A percentile compares a stretch with the other conserved stretches of the same genome.
phyloP scores from a whole-genome alignment of 768 basidiomycete species.

The Calvatia gigantea region DNA sequence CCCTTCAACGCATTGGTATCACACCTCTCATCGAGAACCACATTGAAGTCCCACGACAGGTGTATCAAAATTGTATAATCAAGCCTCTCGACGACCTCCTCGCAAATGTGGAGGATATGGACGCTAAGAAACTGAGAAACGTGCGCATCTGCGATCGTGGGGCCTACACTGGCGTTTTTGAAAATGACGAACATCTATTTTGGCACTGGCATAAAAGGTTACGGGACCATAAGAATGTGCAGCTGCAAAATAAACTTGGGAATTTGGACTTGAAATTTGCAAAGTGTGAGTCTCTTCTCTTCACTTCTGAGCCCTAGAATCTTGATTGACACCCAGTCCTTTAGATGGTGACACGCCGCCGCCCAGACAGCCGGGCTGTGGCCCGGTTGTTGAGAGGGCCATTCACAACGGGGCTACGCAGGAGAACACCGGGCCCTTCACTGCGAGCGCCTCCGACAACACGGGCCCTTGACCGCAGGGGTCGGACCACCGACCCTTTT shows the following conservation, averaged over 20 bases:
- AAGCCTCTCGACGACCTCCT: conserved; percentile 11
- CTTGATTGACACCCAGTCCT: neutral
- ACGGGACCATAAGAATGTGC: neutral
- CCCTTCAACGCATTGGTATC: conserved; percentile 40
- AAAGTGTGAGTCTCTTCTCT: neutral
- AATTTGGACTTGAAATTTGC: neutral
- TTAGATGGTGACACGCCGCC: neutral
- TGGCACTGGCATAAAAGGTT: conserved; percentile 5
- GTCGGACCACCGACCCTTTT: too few relatives aligned
- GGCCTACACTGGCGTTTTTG: conserved; percentile 21
- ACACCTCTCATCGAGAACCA: conserved; percentile 36
- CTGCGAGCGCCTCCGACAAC: too few relatives aligned
- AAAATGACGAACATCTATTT: conserved; percentile 15
- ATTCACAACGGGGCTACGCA: too few relatives aligned
- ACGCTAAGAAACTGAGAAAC: neutral
- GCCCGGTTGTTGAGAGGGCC: neutral
- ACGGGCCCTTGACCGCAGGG: too few relatives aligned
- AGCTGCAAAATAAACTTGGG: conserved; percentile 7
- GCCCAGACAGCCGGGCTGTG: neutral
- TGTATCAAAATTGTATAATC: conserved; percentile 38
- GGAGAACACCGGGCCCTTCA: neutral
- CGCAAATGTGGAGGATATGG: conserved; percentile 4
- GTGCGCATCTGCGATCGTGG: conserved; percentile 13
- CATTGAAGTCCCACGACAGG: conserved; percentile 30
- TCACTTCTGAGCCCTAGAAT: neutral